phyloP scores from a whole-genome alignment of 2,329 filamentous ascomycete genomes.

The Aspergillus caelatus region DNA sequence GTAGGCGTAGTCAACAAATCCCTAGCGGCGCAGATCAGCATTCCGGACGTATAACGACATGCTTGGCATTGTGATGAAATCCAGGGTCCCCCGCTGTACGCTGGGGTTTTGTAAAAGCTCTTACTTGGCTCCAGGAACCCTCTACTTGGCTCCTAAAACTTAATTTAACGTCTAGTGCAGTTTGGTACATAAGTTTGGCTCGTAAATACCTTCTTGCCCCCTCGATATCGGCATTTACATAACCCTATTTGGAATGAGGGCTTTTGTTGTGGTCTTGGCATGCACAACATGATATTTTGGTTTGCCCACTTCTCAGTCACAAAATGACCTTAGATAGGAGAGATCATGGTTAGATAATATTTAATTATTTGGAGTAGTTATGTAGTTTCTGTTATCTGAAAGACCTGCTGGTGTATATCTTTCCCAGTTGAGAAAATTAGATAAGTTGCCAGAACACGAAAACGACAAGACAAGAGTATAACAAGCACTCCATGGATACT shows the following conservation, averaged over 20 bases:
- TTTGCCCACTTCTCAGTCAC: background rate
- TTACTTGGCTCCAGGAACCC: background rate
- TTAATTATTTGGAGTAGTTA: background rate
- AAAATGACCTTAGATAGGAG: background rate
- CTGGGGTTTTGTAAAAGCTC: background rate
- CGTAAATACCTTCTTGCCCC: background rate
- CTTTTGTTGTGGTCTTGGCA: background rate
- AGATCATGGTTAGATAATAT: background rate
- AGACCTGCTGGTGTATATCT: too few species aligned
- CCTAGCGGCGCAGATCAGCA: background rate
- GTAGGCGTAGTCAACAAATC: background rate
- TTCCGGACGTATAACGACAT: conserved; percentile 23
- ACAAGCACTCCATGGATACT: background rate
- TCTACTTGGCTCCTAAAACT: background rate
- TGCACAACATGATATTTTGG: background rate
- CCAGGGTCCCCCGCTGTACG: background rate
- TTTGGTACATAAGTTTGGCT: background rate
- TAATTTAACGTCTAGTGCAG: background rate
- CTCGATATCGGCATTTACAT: background rate
- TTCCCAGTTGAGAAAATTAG: too few species aligned
- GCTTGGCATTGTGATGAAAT: conserved; percentile 30
- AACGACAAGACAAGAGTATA: background rate
- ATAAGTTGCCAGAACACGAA: background rate
- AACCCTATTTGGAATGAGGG: background rate
- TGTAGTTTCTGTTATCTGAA: background rate